Base-by-base conservation (phyloP, 306 rosid species). In the Cucumis hystrix region DNA sequence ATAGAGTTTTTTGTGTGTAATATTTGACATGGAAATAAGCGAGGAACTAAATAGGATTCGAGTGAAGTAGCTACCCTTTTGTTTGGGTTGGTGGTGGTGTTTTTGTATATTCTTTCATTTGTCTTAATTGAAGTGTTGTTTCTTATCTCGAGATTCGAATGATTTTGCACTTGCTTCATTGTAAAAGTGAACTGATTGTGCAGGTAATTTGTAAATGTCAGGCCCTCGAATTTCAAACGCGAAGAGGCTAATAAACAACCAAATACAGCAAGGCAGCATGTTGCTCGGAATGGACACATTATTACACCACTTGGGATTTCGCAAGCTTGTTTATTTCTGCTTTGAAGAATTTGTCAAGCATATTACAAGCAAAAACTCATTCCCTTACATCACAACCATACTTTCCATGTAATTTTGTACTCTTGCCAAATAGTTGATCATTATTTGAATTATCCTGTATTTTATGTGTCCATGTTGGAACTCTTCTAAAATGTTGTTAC, bases 121-220 rank as follows among this genome's bases (percentile, higher is more conserved):
- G 54, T 47, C 17, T 13, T 13, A 47, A 12, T 47, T 2, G 17
- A 47, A 47, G 6, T 11, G 51, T 43, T 13, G 49, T 43, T 43
- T 43, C 49, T 43, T 43, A 43, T 43, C 49, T 43, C 3, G 49
- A 43, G 54, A 12, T 47, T 47, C 8, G 9, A 25, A 23, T 9
- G 9, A 30, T 37, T 33, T 33, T 33, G 25, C n/a, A 10, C 23
- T 25, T 71, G 21, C 62, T 72, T 72, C 43, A 49, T 17, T 52
- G 77, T 71, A 72, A 25, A 28, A 51, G 15, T 16, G 43, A 16
- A 51, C 61, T 72, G 77, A 51, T 72, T 51, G 60, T 51, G 61
- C 61, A 72, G 77, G 45, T 72, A 30, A 9, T 51, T 51, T 72
- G 77, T 72, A 72, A 72, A 72, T 51, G 62, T 52, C 25, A 51